Evolutionary conservation across 768 basidiomycete genomes (phyloP).

Genomic region (Trametes sanguinea): DNA sequence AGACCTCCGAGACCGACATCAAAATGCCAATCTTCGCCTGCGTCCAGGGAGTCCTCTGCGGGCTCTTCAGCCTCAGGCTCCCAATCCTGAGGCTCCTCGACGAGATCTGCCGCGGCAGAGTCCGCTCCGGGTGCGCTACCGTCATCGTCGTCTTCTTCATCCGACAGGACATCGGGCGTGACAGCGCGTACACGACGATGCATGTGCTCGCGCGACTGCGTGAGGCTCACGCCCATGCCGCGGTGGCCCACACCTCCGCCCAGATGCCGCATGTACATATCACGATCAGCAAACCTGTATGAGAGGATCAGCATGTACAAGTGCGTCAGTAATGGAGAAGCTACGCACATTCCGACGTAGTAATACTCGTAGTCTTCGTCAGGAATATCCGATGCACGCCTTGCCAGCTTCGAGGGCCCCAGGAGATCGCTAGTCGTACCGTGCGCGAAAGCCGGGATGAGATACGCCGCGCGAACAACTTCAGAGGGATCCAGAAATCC

Average conservation of each 20-base stretch:
- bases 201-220: too few relatives aligned
- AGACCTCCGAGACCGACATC: too few relatives aligned
- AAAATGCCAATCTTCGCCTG: too few relatives aligned
- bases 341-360: slow-evolving; percentile 25
- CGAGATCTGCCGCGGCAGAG: too few relatives aligned
- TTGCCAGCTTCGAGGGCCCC: neutral
- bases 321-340: neutral
- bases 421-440: slow-evolving; percentile 23
- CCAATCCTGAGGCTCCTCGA: too few relatives aligned
- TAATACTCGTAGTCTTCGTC: slow-evolving; percentile 21
- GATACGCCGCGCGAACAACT: slow-evolving; percentile 42
- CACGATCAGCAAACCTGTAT: slow-evolving; percentile 18
- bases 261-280: slow-evolving; percentile 18
- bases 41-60: too few relatives aligned
- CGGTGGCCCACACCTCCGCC: slow-evolving; percentile 16
- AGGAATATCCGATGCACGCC: neutral
- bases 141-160: too few relatives aligned
- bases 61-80: too few relatives aligned
- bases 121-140: too few relatives aligned
- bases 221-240: neutral
- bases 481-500: slow-evolving; percentile 47
- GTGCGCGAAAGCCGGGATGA: slow-evolving; percentile 43
- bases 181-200: too few relatives aligned
- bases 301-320: neutral
- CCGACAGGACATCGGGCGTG: too few relatives aligned